phyloP scores from a whole-genome alignment of 2,329 filamentous ascomycete species.

The Epichloe elymi region DNA sequence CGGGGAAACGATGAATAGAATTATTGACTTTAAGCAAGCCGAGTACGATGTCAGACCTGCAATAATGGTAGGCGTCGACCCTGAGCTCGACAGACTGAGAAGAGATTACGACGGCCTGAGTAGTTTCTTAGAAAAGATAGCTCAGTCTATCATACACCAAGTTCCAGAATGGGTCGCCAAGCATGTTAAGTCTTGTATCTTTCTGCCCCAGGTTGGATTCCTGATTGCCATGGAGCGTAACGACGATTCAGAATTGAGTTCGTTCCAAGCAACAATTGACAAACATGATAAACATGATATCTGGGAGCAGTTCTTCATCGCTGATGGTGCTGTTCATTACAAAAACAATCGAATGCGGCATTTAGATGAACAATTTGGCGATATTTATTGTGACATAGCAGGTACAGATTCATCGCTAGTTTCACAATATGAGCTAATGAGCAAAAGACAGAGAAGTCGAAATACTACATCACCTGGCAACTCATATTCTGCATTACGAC shows the following conservation, averaged over 20 bases:
- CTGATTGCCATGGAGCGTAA: constrained; percentile 56
- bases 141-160: constrained; percentile 45
- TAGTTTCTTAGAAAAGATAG: constrained; percentile 55
- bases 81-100: constrained; percentile 65
- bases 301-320: constrained; percentile 71
- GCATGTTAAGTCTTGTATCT: constrained; percentile 62
- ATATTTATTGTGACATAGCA: constrained; percentile 73
- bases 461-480: constrained; percentile 65
- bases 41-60: constrained; percentile 58
- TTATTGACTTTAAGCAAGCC: constrained; percentile 70
- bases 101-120: constrained; percentile 66
- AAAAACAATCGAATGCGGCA: constrained; percentile 74
- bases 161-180: constrained; percentile 46
- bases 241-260: constrained; percentile 37
- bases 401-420: constrained; percentile 34
- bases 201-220: constrained; percentile 86
- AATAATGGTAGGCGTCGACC: constrained; percentile 58
- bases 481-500: constrained; percentile 57
- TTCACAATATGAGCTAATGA: constrained; percentile 10
- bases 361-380: constrained; percentile 70
- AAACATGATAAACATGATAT: constrained; percentile 39
- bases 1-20: constrained; percentile 57
- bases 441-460: constrained; percentile 70
- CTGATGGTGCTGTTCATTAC: constrained; percentile 63
- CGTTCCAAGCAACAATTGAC: constrained; percentile 48